These are phyloP conservation scores for Vigna nakashimae DNA, from an alignment of 306 rosid species.

Conservation along the genomic window DNA sequence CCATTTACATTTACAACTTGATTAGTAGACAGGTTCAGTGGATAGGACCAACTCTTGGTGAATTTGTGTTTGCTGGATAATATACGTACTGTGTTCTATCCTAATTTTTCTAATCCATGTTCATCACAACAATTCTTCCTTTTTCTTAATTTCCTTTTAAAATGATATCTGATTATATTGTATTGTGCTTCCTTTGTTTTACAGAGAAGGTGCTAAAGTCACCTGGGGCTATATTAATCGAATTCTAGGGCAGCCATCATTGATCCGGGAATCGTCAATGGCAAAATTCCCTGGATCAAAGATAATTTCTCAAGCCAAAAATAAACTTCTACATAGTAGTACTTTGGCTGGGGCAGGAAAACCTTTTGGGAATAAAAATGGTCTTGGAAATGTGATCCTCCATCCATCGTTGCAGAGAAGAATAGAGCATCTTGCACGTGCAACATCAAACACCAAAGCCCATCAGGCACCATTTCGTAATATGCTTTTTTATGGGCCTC, in stretches of 20 bases:
- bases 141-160: neutral
- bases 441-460: slow-evolving; percentile 91
- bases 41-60: slow-evolving; percentile 10
- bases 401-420: slow-evolving; percentile 90
- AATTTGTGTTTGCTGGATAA: neutral
- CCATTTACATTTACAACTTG: neutral
- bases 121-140: slow-evolving; percentile 8
- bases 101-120: slow-evolving; percentile 1
- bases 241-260: slow-evolving; percentile 97
- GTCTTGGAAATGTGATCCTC: slow-evolving; percentile 79
- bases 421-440: slow-evolving; percentile 90
- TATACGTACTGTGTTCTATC: neutral
- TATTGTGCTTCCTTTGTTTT: slow-evolving; percentile 34
- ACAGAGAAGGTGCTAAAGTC: slow-evolving; percentile 96
- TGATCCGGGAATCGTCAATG: slow-evolving; percentile 95
- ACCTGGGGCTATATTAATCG: slow-evolving; percentile 96
- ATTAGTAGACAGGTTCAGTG: slow-evolving; percentile 13
- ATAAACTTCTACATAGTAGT: slow-evolving; percentile 59
- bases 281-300: slow-evolving; percentile 85
- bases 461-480: slow-evolving; percentile 98
- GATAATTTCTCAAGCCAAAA: slow-evolving; percentile 71
- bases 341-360: slow-evolving; percentile 58
- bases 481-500: slow-evolving; percentile 97
- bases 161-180: slow-evolving; percentile 43
- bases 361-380: slow-evolving; percentile 57